Evolutionary conservation across 192 early-diverging fungal genomes (phyloP), one percentile per base, ranked within the genome.

Genomic region (Podochytrium sp.): DNA sequence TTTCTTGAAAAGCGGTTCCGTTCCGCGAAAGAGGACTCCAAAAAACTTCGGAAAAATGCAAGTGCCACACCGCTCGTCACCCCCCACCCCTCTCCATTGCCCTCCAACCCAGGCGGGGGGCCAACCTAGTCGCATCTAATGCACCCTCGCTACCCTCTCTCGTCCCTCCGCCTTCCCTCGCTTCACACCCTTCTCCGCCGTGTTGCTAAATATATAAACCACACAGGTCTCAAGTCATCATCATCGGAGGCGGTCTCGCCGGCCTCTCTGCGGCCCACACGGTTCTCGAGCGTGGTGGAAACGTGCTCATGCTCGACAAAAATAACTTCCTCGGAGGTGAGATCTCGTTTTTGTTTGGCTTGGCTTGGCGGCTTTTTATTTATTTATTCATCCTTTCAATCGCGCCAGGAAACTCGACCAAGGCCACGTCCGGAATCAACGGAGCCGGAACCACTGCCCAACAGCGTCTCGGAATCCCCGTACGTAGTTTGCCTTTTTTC

Each of bases 341-440:
- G 81, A 37, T 23, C 7, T 47, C 43, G 20, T 47, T 12, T 7
- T 47, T 47, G 43, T 20, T 47, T 12, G 20, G 43, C 56, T 42
- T 34, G 32, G 12, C 37, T 49, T 6, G 49, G 42, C 43, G 33
- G 4, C 27, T 20, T 27, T 1, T 32, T 23, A 25, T 70, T 33
- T 23, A 53, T n/a, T n/a, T n/a, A n/a, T n/a, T n/a, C n/a, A n/a
- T n/a, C n/a, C n/a, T n/a, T n/a, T n/a, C n/a, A n/a, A n/a, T n/a
- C n/a, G n/a, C 49, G 27, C 27, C 73, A 84, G 95, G 95, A 33
- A 98, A 98, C 90, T 97, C 95, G 43, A 96, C 95, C 72, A 98
- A 98, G 85, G 96, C 96, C 29, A 96, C 95, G 18, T 96, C 95
- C 3, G 96, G 96, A 65, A 98, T 98, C 81, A 98, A 97, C 85